These are phyloP conservation scores for Blastocladiella emersonii DNA, from an alignment of 371 early-diverging fungal species.

Conservation along the genomic window DNA sequence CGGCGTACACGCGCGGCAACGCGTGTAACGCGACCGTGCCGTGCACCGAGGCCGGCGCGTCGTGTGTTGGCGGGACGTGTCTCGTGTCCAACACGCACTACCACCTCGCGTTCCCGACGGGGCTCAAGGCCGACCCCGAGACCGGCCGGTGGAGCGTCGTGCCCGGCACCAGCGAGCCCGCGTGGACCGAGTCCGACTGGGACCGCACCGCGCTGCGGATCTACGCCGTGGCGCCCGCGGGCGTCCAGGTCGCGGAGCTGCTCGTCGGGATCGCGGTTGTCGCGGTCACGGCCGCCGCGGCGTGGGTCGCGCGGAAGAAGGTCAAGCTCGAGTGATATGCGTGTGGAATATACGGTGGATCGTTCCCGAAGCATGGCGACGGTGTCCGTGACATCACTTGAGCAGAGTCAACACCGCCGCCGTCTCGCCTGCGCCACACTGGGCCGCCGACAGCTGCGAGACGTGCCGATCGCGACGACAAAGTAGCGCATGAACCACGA, in stretches of 20 bases:
- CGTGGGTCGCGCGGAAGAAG: too few relatives aligned
- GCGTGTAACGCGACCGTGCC: background rate
- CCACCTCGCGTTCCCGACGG: background rate
- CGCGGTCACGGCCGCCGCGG: background rate
- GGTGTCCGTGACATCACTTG: too few relatives aligned
- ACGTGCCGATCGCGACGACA: too few relatives aligned
- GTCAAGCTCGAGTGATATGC: too few relatives aligned
- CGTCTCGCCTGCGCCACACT: too few relatives aligned
- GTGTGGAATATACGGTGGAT: too few relatives aligned
- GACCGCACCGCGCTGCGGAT: background rate
- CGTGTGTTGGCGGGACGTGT: background rate
- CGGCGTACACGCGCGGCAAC: background rate
- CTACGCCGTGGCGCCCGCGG: background rate
- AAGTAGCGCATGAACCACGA: too few relatives aligned
- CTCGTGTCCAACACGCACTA: background rate
- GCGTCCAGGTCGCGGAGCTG: background rate
- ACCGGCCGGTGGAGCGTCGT: background rate
- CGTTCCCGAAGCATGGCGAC: too few relatives aligned
- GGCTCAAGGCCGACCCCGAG: background rate
- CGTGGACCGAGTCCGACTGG: background rate
- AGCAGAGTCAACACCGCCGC: too few relatives aligned
- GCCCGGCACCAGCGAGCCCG: background rate
- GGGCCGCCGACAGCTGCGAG: too few relatives aligned
- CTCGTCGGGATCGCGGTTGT: background rate
- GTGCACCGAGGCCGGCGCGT: background rate